Base-by-base conservation (phyloP, 2,329 filamentous ascomycete genomes). In the Aspergillus novoparasiticus region DNA sequence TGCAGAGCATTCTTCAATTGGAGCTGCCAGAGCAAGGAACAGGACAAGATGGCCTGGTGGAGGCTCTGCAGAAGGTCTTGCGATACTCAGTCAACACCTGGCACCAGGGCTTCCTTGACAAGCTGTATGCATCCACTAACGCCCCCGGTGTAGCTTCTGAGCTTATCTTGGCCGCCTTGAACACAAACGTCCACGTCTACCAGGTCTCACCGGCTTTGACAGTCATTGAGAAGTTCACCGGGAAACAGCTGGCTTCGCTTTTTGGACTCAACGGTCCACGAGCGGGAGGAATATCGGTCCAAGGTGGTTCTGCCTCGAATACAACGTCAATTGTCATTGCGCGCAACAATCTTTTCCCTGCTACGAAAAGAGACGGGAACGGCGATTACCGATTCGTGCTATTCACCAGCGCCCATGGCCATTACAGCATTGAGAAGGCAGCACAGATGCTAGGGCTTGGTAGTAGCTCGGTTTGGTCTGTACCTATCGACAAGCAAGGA, bases 71-170 rank as follows among this genome's bases (percentile, higher is more conserved):
- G 68, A 86, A 88, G 64, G 84, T 97, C 23, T 83, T 98, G 48
- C 84, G 87, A 67, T 93, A 96, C 78, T 95, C 91, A 73, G 94
- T 98, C 73, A 99, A 99, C 80, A 97, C 94, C n/a, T 98, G 94
- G 92, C 91, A 96, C 73, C 94, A 97, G 78, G 94, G 94, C 12
- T 99, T 98, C 79, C 80, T 98, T 73, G 94, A 97, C 80, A 98
- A 99, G 81, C 83, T 98, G 21, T 98, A 97, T 78, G 88, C 91
- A n/a, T 90, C 90, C 67, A 96, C 92, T 45, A 95, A 95, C 73
- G 90, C 94, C 48, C 90, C 94, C 10, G 94, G 94, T 21, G 85
- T 98, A 0, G 88, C 90, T 19, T 90, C 93, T 2, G 95, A 98
- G 72, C 82, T 98, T 62, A 83, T 98, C 10, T 86, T 98, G 30